Base-by-base conservation (phyloP, 208 protist species). In the Trypanosoma rangeli region DNA sequence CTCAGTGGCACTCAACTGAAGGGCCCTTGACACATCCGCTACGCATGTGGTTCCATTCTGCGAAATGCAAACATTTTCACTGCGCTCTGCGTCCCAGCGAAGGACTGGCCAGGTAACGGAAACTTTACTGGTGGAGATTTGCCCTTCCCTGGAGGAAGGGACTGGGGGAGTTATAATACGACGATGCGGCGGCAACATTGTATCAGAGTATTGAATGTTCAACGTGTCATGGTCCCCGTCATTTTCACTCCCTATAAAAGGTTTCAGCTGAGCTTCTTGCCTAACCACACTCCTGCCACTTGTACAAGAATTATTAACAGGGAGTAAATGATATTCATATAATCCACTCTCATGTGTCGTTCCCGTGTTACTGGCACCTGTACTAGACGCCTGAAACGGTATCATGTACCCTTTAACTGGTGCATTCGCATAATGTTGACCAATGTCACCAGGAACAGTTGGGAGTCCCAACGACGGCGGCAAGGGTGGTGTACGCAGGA, bases 51-150 rank as follows among this genome's bases (percentile, higher is more conserved):
- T 69, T 42, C 85, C 88, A 37, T 78, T 80, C 3, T 73, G 49
- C 0, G 85, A 90, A 9, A 94, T 54, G 15, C 84, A 29, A 3
- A 94, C 70, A 67, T 94, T 94, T 10, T 72, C 85, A 76, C 88
- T 91, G 20, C 70, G 74, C 33, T 69, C 55, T 22, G 67, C 44
- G 64, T 89, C 83, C 83, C 83, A 94, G 18, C 63, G 64, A 26
- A 88, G 64, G 12, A 68, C 67, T 3, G 68, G 70, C 15, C 42
- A 35, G 7, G 31, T 22, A 2, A 76, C 16, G 29, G 35, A 65
- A 26, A 42, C 35, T 26, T 20, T 18, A 0, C 57, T 37, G 13
- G 46, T 39, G 8, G 28, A 15, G 3, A 33, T 15, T 29, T 16
- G n/a, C 50, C 8, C n/a, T 20, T 64, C 48, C 39, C 28, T 0